phyloP scores from a whole-genome alignment of 495 filamentous ascomycete species.

The Neurospora sp. region DNA sequence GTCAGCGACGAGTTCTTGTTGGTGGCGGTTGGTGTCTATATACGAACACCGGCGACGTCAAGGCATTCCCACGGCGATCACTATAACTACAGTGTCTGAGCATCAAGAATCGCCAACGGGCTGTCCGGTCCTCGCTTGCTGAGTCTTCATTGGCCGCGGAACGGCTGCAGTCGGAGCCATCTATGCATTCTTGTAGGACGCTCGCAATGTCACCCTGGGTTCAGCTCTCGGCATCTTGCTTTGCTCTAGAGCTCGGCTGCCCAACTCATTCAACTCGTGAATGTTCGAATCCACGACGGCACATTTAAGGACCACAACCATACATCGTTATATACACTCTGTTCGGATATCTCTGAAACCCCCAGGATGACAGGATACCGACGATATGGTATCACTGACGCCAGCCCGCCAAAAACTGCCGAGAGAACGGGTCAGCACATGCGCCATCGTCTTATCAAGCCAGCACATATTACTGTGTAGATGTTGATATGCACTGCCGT shows the following conservation, averaged over 20 bases:
- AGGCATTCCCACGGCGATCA: not conserved
- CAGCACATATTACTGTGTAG: not conserved
- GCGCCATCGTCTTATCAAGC: not conserved
- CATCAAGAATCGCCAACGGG: not conserved
- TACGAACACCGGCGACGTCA: not conserved
- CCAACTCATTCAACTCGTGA: not conserved
- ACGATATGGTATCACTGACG: not conserved
- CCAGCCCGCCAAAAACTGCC: not conserved
- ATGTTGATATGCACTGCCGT: slow-evolving; percentile 2
- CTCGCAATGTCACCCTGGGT: slow-evolving; percentile 3
- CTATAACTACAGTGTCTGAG: not conserved
- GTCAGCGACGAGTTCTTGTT: not conserved
- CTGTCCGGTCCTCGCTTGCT: slow-evolving; percentile 1
- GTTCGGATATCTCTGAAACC: not conserved
- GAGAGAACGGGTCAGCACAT: not conserved
- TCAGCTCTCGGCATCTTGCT: slow-evolving; percentile 1
- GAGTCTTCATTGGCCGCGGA: slow-evolving; percentile 1
- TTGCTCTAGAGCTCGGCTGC: not conserved
- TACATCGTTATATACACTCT: not conserved
- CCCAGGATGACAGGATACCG: not conserved
- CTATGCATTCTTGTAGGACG: not conserved
- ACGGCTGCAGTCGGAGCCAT: slow-evolving; percentile 1
- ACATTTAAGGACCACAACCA: not conserved
- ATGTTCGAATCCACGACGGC: not conserved
- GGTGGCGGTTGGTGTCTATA: not conserved